Evolutionary conservation across 371 early-diverging fungal species (phyloP).

Genomic region (Mucor sp.): DNA sequence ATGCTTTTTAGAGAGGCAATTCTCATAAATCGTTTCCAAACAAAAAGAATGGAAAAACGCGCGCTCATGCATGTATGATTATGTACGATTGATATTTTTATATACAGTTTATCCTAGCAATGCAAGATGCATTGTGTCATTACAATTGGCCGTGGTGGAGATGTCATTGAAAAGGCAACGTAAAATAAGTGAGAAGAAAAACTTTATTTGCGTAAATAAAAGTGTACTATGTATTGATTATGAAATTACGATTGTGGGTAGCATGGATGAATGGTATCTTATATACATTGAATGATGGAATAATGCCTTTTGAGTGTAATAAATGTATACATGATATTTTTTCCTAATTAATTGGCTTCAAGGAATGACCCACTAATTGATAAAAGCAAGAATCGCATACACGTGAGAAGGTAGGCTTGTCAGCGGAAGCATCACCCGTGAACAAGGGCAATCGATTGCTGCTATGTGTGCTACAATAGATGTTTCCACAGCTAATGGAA

Average conservation of each 20-base stretch:
- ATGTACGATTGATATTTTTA: not conserved
- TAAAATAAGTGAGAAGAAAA: not conserved
- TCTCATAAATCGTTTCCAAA: not conserved
- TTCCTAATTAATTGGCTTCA: not conserved
- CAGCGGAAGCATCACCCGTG: not conserved
- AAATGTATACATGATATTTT: no score
- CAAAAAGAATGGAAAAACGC: not conserved
- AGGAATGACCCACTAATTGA: slow-evolving; percentile 8
- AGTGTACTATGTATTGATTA: not conserved
- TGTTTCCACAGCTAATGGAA: slow-evolving; percentile 27
- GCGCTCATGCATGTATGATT: not conserved
- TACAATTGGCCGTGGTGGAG: not conserved
- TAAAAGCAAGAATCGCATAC: slow-evolving; percentile 25
- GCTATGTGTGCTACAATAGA: slow-evolving; percentile 29
- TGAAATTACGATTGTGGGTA: not conserved
- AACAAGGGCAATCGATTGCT: slow-evolving; percentile 29
- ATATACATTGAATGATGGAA: not conserved
- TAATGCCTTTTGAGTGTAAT: not conserved
- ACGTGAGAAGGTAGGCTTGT: slow-evolving; percentile 20
- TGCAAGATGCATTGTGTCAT: not conserved
- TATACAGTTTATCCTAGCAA: not conserved
- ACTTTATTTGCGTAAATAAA: not conserved
- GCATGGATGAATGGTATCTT: not conserved
- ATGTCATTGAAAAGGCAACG: not conserved
- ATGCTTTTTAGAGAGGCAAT: not conserved